phyloP scores from a whole-genome alignment of 805 yeast species.

The Kazachstania psychrophila region DNA sequence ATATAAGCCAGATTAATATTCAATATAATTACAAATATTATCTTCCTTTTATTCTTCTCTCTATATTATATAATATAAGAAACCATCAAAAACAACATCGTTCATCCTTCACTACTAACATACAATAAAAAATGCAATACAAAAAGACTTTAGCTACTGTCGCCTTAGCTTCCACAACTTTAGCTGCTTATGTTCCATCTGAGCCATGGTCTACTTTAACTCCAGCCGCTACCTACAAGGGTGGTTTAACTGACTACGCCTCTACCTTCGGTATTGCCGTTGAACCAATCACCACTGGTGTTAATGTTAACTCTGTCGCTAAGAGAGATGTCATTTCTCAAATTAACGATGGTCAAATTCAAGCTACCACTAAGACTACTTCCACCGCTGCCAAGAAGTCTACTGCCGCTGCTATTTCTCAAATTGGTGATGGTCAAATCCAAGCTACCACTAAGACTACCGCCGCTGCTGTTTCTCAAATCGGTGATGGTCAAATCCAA shows the following conservation, averaged over 20 bases:
- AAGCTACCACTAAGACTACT: slow-evolving; percentile 3
- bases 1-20: not conserved
- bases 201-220: slow-evolving; percentile 35
- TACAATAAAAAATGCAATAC: slow-evolving; percentile 9
- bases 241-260: slow-evolving; percentile 29
- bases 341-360: slow-evolving; percentile 12
- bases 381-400: slow-evolving; percentile 15
- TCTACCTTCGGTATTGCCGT: slow-evolving; percentile 35
- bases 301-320: slow-evolving; percentile 37
- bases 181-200: slow-evolving; percentile 17
- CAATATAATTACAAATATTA: not conserved
- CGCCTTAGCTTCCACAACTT: slow-evolving; percentile 16
- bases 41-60: not conserved
- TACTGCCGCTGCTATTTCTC: slow-evolving; percentile 25
- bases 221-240: slow-evolving; percentile 29
- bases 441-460: slow-evolving; percentile 13
- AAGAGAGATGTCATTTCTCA: slow-evolving; percentile 22
- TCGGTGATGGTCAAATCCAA: slow-evolving; percentile 50
- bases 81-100: not conserved
- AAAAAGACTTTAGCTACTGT: slow-evolving; percentile 19
- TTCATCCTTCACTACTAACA: not conserved
- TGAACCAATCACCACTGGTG: slow-evolving; percentile 33
- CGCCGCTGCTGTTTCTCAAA: slow-evolving; percentile 42
- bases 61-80: not conserved
- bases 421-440: slow-evolving; percentile 13